Conservation (phyloP, 306 rosid species). For the Argentina anserina region DNA sequence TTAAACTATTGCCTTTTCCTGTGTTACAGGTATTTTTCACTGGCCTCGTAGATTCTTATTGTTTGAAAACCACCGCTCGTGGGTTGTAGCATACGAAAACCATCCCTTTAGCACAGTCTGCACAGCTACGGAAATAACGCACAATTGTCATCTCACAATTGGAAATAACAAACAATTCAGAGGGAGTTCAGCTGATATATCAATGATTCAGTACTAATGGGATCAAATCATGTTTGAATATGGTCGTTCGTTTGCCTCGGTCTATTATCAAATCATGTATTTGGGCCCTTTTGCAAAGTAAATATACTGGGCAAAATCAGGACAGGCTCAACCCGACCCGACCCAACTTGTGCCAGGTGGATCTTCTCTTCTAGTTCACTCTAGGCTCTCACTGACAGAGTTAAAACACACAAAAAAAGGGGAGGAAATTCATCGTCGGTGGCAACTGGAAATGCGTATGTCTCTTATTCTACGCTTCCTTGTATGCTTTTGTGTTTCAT, state of each 20-base stretch:
- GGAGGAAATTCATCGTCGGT: constrained; percentile 78
- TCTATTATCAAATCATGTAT: too few species aligned
- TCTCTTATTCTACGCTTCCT: not conserved
- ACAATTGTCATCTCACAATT: too few species aligned
- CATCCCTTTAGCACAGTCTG: too few species aligned
- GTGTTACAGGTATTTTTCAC: too few species aligned
- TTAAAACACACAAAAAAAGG: constrained; percentile 34
- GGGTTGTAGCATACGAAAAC: not conserved
- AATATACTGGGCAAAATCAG: not conserved
- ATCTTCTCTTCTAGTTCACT: not conserved
- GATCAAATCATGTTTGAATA: too few species aligned
- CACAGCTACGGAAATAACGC: not conserved
- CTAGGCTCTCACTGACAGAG: not conserved
- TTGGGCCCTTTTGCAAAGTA: not conserved
- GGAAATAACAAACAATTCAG: too few species aligned
- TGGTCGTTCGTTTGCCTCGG: too few species aligned
- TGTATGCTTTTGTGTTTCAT: not conserved
- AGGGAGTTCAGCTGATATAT: too few species aligned
- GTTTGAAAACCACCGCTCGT: too few species aligned
- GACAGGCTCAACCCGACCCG: constrained; percentile 2
- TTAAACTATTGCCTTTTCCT: too few species aligned
- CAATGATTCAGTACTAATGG: too few species aligned
- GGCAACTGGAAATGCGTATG: constrained; percentile 97
- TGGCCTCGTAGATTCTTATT: too few species aligned
- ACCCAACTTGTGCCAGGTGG: not conserved